Base-by-base conservation (phyloP, 257 asterid species). In the Ballota nigra region DNA sequence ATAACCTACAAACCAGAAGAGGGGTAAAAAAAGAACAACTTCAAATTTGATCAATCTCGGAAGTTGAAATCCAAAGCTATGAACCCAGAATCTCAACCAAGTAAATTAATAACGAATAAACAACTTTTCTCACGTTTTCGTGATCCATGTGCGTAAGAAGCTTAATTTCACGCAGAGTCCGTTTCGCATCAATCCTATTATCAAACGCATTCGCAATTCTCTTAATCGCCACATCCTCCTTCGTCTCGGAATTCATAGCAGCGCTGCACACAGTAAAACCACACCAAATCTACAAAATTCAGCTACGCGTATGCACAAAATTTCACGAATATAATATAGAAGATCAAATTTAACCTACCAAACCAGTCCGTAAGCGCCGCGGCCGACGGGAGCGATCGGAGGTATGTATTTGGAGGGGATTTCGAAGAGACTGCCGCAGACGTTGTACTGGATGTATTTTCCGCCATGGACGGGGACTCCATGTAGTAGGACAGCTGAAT, bases 111-210 rank as follows among this genome's bases (percentile, higher is more conserved):
- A 49, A 49, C 69, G 23, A 66, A 66, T 64, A 15, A 64, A 64
- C 12, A 33, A 59, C 77, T 71, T 53, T 38, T 31, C 91, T 51
- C 22, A 92, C 98, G 77, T 92, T 88, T 62, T 87, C 98, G 70
- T 92, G 97, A 78, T 88, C 97, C 97, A 92, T 90, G 73, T 92
- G 98, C 12, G 91, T 84, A 18, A 92, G 93, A 72, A 92, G 95
- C 83, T 92, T 88, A 78, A 92, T 92, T 67, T 92, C 96, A 7
- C 96, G 91, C 77, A 92, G 83, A 22, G 98, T 92, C 76, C 96
- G 76, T 63, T 86, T 89, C 41, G 96, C 98, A 71, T 92, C 98
- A 65, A 92, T 92, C 59, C 95, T 77, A 70, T 92, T 89, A 76
- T 92, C 96, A 55, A 92, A 92, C 24, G 97, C 96, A 71, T 84